Conservation (phyloP, 192 early-diverging fungal genomes). For the Glomus cerebriforme region DNA sequence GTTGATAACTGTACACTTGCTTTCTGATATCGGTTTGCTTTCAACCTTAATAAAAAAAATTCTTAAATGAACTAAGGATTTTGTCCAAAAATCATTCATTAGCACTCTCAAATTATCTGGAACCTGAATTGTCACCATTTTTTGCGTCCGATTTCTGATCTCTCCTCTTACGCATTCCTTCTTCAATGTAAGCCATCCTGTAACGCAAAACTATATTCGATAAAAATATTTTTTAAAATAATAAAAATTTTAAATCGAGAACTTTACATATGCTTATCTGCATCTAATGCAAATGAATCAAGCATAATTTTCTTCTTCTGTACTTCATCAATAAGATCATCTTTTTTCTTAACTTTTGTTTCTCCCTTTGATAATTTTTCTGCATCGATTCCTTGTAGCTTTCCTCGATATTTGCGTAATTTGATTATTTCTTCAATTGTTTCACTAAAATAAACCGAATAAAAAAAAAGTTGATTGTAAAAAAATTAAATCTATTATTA, state of each 20-base stretch:
- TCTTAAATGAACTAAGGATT: no score
- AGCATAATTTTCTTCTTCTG: conserved; percentile 47
- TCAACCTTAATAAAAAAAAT: conserved; percentile 46
- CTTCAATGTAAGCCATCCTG: conserved; percentile 83
- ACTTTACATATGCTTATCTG: conserved; percentile 79
- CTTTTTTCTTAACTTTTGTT: conserved; percentile 49
- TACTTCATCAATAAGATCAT: conserved; percentile 40
- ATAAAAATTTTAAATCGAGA: not conserved
- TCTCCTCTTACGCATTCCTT: conserved; percentile 64
- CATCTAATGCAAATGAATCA: conserved; percentile 71
- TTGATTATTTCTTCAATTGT: conserved; percentile 59
- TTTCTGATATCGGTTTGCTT: conserved; percentile 72
- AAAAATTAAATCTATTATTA: not conserved
- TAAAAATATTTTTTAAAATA: not conserved
- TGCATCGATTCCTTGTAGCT: conserved; percentile 57
- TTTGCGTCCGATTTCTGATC: conserved; percentile 37
- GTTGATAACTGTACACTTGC: conserved; percentile 84
- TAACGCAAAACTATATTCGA: not conserved
- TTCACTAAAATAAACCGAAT: conserved; percentile 24
- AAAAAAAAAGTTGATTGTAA: not conserved
- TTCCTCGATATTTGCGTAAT: conserved; percentile 58
- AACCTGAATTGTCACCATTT: conserved; percentile 47
- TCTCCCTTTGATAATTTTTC: conserved; percentile 60
- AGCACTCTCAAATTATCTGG: conserved; percentile 62
- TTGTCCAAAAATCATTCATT: not conserved